Evolutionary conservation across 1,139 yeast genomes (phyloP).

Genomic region (Wickerhamomyces sp.): DNA sequence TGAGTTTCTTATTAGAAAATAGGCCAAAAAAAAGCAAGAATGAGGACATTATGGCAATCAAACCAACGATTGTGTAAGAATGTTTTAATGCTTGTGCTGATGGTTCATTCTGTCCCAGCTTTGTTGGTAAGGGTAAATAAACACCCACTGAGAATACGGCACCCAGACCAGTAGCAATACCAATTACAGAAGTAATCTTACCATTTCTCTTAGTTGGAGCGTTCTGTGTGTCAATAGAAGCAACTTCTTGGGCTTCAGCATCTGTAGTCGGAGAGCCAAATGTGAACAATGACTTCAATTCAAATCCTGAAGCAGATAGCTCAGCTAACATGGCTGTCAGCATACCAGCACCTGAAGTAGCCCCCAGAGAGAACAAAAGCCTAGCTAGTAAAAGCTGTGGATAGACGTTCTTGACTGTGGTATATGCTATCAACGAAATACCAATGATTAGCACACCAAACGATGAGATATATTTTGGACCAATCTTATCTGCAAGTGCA

Average conservation of each 20-base stretch:
- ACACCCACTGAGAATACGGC: constrained; percentile 54
- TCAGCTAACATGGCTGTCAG: constrained; percentile 50
- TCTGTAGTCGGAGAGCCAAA: constrained; percentile 2
- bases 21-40: constrained; percentile 37
- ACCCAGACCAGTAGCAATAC: constrained; percentile 61
- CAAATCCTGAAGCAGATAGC: constrained; percentile 38
- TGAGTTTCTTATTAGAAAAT: constrained; percentile 38
- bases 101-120: constrained; percentile 37
- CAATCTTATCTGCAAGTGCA: constrained; percentile 56
- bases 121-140: constrained; percentile 36
- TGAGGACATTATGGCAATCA: constrained; percentile 36
- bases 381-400: constrained; percentile 51
- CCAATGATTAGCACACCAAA: constrained; percentile 45
- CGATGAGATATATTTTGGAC: constrained; percentile 49
- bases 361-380: constrained; percentile 56
- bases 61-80: constrained; percentile 47
- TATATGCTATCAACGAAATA: constrained; percentile 44
- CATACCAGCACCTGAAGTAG: constrained; percentile 42
- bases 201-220: constrained; percentile 51
- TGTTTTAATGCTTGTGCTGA: constrained; percentile 39
- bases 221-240: constrained; percentile 11
- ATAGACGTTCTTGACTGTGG: constrained; percentile 36
- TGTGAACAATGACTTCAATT: constrained; percentile 17
- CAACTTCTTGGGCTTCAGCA: constrained; percentile 1
- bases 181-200: constrained; percentile 54